Conservation (phyloP, 139 green algal genomes). For the Ettlia oleoabundans region DNA sequence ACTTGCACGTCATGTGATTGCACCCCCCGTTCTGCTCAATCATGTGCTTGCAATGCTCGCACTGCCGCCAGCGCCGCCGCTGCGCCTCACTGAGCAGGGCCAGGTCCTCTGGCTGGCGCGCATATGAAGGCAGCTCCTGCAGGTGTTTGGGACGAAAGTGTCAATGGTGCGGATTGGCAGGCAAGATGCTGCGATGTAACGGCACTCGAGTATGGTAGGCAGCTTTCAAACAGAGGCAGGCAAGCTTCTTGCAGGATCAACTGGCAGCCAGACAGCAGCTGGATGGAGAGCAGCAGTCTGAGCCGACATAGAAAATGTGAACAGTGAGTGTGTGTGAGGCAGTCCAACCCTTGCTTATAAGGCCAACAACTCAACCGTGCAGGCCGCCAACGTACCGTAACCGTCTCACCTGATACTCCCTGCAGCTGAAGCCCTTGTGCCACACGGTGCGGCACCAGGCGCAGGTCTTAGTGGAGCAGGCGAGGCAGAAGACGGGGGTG, state of each 20-base stretch:
- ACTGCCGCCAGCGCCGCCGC: slow-evolving; percentile 49
- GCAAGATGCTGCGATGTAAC: too few species aligned
- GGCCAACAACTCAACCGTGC: too few species aligned
- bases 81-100: slow-evolving; percentile 44
- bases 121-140: slow-evolving; percentile 49
- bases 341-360: too few species aligned
- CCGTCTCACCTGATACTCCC: slow-evolving; percentile 41
- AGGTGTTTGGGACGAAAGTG: not conserved
- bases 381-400: too few species aligned
- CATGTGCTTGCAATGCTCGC: slow-evolving; percentile 46
- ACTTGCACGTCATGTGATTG: slow-evolving; percentile 66
- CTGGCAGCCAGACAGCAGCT: too few species aligned
- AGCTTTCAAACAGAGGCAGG: too few species aligned
- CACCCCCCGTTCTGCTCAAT: slow-evolving; percentile 64
- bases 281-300: too few species aligned
- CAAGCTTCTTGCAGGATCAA: too few species aligned
- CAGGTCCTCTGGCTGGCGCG: slow-evolving; percentile 53
- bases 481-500: slow-evolving; percentile 45
- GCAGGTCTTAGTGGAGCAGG: slow-evolving; percentile 38
- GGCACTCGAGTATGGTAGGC: too few species aligned
- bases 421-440: slow-evolving; percentile 57
- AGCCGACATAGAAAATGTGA: too few species aligned
- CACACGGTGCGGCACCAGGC: slow-evolving; percentile 27
- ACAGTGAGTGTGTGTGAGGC: too few species aligned
- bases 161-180: too few species aligned